Percentiles rank a stretch among this genome's conserved stretches.
Evolutionary conservation across 75 land plant species (phyloP).

Genomic region (Gnetum montanum): DNA sequence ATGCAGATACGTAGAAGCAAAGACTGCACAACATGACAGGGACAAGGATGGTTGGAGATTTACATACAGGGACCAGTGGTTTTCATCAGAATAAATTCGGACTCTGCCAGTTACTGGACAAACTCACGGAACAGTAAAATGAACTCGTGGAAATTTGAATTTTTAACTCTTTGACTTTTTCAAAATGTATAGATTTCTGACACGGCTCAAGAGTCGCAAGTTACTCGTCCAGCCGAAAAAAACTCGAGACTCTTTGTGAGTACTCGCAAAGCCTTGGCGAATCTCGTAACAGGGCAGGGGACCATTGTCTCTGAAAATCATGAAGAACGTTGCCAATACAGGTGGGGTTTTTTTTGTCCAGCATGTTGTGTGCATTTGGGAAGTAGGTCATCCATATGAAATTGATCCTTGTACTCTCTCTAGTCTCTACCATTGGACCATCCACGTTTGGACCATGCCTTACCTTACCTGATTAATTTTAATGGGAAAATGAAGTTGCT

Average conservation of each 20-base stretch:
- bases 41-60: slow-evolving; percentile 46
- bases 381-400: slow-evolving; percentile 74
- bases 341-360: slow-evolving; percentile 60
- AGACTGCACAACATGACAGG: slow-evolving; percentile 36
- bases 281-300: slow-evolving; percentile 37
- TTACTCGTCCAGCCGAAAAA: too few relatives aligned
- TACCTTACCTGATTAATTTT: too few relatives aligned
- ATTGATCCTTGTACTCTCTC: slow-evolving; percentile 36
- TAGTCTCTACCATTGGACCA: slow-evolving; percentile 53
- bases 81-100: slow-evolving; percentile 42
- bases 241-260: too few relatives aligned
- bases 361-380: slow-evolving; percentile 63
- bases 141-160: too few relatives aligned
- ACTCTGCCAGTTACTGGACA: too few relatives aligned
- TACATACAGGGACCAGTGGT: slow-evolving; percentile 78
- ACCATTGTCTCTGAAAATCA: slow-evolving; percentile 63
- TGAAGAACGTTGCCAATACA: slow-evolving; percentile 86
- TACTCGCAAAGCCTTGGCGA: too few relatives aligned
- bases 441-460: slow-evolving; percentile 8
- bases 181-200: too few relatives aligned
- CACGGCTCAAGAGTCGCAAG: too few relatives aligned
- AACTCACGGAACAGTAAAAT: too few relatives aligned
- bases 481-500: too few relatives aligned
- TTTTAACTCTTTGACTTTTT: too few relatives aligned
- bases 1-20: slow-evolving; percentile 47